phyloP scores from a whole-genome alignment of 2,329 filamentous ascomycete species.

The Curvularia eragrostidis region DNA sequence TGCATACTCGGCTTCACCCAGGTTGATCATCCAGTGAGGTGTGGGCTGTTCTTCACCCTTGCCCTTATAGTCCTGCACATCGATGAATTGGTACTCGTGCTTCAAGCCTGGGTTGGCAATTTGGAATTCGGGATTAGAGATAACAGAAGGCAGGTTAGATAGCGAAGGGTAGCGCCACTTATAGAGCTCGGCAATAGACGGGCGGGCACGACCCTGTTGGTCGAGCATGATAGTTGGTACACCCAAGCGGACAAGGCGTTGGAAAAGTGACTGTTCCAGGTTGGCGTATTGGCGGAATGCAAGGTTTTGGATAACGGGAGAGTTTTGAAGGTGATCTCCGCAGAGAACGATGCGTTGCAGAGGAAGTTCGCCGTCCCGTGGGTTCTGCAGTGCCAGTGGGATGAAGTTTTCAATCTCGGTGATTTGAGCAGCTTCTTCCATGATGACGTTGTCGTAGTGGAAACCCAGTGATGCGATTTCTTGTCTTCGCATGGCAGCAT shows the following conservation, averaged over 20 bases:
- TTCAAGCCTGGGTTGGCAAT: constrained; percentile 89
- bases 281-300: constrained; percentile 96
- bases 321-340: constrained; percentile 96
- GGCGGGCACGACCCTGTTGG: constrained; percentile 88
- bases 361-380: constrained; percentile 72
- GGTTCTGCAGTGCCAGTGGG: constrained; percentile 88
- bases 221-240: constrained; percentile 92
- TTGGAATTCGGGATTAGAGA: constrained; percentile 72
- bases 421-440: constrained; percentile 98
- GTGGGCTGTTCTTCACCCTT: constrained; percentile 86
- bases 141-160: constrained; percentile 78
- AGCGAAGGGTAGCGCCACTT: constrained; percentile 89
- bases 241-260: constrained; percentile 85
- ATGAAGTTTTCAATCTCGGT: constrained; percentile 98
- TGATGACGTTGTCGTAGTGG: constrained; percentile 95
- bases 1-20: constrained; percentile 96
- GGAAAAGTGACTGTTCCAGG: constrained; percentile 93
- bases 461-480: constrained; percentile 94
- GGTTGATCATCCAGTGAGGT: constrained; percentile 94
- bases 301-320: constrained; percentile 90
- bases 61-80: constrained; percentile 92
- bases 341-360: constrained; percentile 90
- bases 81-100: constrained; percentile 95
- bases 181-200: constrained; percentile 87
- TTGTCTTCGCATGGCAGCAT: constrained; percentile 90